Evolutionary conservation across 768 basidiomycete species (phyloP), one percentile per base, ranked within the genome.

Genomic region (Xerocomellus chrysenteron): DNA sequence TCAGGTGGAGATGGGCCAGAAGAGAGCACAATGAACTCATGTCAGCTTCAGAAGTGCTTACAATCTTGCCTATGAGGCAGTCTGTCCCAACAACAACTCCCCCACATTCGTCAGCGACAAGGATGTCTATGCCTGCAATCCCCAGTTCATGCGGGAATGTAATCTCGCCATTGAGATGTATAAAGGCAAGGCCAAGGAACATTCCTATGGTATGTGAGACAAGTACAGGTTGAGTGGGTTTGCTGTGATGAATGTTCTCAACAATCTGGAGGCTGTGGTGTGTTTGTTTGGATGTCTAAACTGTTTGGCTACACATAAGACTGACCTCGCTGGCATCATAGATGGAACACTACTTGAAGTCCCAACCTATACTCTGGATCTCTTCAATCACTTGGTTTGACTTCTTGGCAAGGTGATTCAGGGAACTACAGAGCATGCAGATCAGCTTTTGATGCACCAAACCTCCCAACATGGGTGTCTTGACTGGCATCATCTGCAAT

Each of bases 361-460:
- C 57, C 2, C 26, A 43, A n/a, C 56, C 56, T 13, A 43, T 58
- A 0, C 43, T 60, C 10, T 60, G 56, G 59, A 44, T 60, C n/a
- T n/a, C n/a, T n/a, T n/a, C n/a, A n/a, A n/a, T n/a, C n/a, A n/a
- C n/a, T n/a, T n/a, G n/a, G n/a, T 9, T 60, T 1, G 10, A 58
- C 12, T 55, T 61, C 3, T 9, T 61, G 4, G 43, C 50, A 1
- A 48, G 53, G 7, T 3, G 47, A 11, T 13, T 60, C 4, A 37
- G 39, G n/a, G 58, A 48, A 8, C 36, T 61, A 2, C 60, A 56
- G 6, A 3, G 4, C 3, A 16, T 21, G 1, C 58, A 61, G 6
- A 61, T 61, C 1, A 5, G 5, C 5, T 3, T 59, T 2, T 6
- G n/a, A 6, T 13, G 8, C 3, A 39, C 50, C 0, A 26, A 57